phyloP scores from a whole-genome alignment of 129 eudicot genomes.

The Ambrosia artemisiifolia region DNA sequence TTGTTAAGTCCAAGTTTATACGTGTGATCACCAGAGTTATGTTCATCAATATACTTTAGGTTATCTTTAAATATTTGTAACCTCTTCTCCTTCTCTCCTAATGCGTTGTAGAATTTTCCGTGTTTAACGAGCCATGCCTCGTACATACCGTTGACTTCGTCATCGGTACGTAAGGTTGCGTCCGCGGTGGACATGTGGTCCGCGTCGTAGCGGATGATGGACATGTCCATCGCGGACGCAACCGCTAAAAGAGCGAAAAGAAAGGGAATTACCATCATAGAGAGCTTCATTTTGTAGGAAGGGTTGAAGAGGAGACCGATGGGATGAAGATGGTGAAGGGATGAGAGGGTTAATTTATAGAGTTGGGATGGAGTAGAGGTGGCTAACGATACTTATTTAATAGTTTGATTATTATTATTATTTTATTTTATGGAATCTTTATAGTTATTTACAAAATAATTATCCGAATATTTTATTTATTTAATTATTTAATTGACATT shows the following conservation, averaged over 20 bases:
- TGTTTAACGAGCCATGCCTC: constrained; percentile 50
- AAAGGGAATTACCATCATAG: neutral
- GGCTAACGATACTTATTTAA: neutral
- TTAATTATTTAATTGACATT: neutral
- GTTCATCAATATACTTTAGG: constrained; percentile 58
- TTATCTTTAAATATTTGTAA: constrained; percentile 78
- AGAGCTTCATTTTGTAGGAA: constrained; percentile 10
- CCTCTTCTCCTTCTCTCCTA: constrained; percentile 49
- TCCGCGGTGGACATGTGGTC: constrained; percentile 10
- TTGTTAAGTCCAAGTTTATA: constrained; percentile 64
- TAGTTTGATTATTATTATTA: neutral
- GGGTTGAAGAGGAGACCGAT: neutral
- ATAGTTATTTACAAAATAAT: neutral
- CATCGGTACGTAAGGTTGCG: constrained; percentile 22
- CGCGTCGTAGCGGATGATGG: constrained; percentile 28
- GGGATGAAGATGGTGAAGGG: neutral
- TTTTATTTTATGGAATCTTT: neutral
- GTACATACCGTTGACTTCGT: constrained; percentile 26
- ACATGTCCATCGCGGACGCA: constrained; percentile 27
- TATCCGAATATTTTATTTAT: neutral
- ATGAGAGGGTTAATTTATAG: constrained; percentile 21
- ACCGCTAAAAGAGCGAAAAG: constrained; percentile 12
- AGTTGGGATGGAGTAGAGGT: neutral
- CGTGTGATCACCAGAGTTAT: constrained; percentile 43
- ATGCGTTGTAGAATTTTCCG: constrained; percentile 43